These are phyloP conservation scores for Omphalotus olearius DNA, from an alignment of 1,284 basidiomycete genomes.

Conservation along the genomic window DNA sequence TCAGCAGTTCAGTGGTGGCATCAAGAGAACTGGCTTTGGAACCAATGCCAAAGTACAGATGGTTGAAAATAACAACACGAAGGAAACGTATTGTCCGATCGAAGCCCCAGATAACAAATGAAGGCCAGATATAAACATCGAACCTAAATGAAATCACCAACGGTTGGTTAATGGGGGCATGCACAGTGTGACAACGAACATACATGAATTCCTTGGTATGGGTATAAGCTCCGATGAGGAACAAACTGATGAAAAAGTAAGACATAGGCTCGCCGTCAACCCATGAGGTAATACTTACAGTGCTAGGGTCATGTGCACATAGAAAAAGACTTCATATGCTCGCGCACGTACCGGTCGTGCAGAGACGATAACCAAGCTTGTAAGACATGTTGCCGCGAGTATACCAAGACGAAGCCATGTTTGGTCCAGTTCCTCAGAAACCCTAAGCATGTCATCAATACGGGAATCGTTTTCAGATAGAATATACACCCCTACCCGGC, in stretches of 20 bases:
- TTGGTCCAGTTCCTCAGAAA: conserved; percentile 15
- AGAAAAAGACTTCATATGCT: conserved; percentile 45
- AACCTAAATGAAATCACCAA: background rate
- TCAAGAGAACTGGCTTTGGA: conserved; percentile 25
- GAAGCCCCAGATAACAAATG: conserved; percentile 60
- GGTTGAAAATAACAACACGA: conserved; percentile 51
- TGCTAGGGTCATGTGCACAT: conserved; percentile 34
- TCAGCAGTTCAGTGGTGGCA: conserved; percentile 41
- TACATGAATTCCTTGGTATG: conserved; percentile 31
- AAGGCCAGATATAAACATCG: conserved; percentile 44
- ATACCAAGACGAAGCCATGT: conserved; percentile 38
- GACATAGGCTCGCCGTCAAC: background rate
- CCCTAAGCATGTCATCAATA: background rate
- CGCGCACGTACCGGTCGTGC: conserved; percentile 38
- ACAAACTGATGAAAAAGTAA: conserved; percentile 26
- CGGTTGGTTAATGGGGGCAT: background rate
- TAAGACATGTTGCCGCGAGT: conserved; percentile 31
- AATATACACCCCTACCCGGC: too few relatives aligned
- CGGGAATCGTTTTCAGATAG: too few relatives aligned
- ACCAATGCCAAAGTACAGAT: conserved; percentile 33
- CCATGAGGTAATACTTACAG: conserved; percentile 28
- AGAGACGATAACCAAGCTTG: conserved; percentile 35
- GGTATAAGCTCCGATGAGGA: conserved; percentile 35
- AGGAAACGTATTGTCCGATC: conserved; percentile 52
- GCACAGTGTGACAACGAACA: conserved; percentile 11